Percentiles rank a stretch among this genome's conserved stretches.
Evolutionary conservation across 2,329 filamentous ascomycete genomes (phyloP).

Genomic region (Microsporum audouinii): DNA sequence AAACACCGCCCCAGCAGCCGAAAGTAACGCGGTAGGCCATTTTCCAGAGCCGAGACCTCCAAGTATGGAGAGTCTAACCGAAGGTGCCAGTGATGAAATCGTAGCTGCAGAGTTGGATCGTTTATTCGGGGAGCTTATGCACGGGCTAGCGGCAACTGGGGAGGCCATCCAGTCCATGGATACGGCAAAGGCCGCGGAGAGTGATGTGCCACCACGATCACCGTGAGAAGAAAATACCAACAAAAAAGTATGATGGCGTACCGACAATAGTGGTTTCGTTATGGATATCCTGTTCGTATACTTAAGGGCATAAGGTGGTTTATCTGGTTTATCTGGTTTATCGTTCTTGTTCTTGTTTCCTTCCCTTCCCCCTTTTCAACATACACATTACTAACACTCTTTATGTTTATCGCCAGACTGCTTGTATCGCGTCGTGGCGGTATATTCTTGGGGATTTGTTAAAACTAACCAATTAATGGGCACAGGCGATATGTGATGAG

Average conservation of each 20-base stretch:
- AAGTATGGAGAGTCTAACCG: conserved; percentile 28
- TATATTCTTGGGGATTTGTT: neutral
- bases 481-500: neutral
- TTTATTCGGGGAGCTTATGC: conserved; percentile 30
- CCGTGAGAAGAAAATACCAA: neutral
- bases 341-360: neutral
- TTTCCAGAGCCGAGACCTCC: conserved; percentile 33
- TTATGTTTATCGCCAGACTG: neutral
- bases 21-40: conserved; percentile 16
- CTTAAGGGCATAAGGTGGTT: neutral
- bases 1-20: conserved; percentile 1
- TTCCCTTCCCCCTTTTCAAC: no score
- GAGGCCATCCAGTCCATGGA: conserved; percentile 20
- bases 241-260: neutral
- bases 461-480: neutral
- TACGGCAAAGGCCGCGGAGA: conserved; percentile 12
- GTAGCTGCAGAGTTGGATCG: conserved; percentile 32
- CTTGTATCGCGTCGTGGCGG: neutral
- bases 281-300: conserved; percentile 2
- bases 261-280: neutral
- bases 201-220: neutral
- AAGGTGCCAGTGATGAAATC: conserved; percentile 26
- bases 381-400: neutral
- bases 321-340: neutral
- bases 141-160: conserved; percentile 28